Evolutionary conservation across 495 filamentous ascomycete genomes (phyloP), one percentile per base, ranked within the genome.

Genomic region (Hypoxylon trugodes): DNA sequence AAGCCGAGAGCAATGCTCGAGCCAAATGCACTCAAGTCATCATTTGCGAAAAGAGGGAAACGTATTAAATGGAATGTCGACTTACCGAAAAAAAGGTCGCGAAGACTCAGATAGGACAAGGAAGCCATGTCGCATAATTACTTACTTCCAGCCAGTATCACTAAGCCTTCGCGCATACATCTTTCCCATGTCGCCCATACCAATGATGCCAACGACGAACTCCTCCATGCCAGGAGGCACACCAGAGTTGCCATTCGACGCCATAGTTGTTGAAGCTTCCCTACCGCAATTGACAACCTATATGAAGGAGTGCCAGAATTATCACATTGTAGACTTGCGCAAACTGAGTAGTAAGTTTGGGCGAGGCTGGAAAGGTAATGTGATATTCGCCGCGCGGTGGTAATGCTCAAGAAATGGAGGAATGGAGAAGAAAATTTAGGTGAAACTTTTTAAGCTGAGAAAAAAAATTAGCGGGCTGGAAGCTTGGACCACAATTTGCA

Each of bases 11-110:
- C 83, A 85, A 91, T 96, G 82, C 92, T 97, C 92, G 91, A 97
- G 93, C 93, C 93, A 97, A 97, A 97, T 97, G 93, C 93, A 90
- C 93, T 97, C 93, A 91, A 90, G 92, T 97, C 93, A 97, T 96
- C 93, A 94, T 93, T 72, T 73, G 58, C 69, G 56, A 65, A 64
- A 57, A 36, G 42, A 45, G 43, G 26, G 43, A 58, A 37, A 57
- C 71, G 67, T 40, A 13, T 2, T 18, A 64, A 69, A 66, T 30
- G 13, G 36, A 55, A 55, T 30, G 24, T 46, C 40, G 61, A 63
- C 66, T 69, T 49, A 73, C 69, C 61, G 32, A 53, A 58, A 61
- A 60, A 16, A 28, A 62, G 24, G 30, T n/a, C n/a, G 45, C 25
- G 53, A 49, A 69, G 49, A 63, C 65, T 64, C 63, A 63, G 60